Conservation (phyloP, 768 basidiomycete genomes). For the Xerocomellus dryophilus region DNA sequence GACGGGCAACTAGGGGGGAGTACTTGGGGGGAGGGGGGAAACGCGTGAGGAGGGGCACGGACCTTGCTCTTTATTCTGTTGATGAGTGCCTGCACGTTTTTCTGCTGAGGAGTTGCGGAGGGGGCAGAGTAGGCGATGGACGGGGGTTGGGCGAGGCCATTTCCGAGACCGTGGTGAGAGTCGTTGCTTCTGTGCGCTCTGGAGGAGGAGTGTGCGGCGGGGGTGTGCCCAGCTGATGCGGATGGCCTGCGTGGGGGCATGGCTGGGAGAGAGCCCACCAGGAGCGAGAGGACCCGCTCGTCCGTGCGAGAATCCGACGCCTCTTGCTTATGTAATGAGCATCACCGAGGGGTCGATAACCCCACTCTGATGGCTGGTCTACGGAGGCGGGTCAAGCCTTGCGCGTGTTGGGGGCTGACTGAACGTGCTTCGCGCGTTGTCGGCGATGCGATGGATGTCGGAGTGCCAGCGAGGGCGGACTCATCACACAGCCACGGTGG, state of each 20-base stretch:
- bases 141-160: slow-evolving; percentile 32
- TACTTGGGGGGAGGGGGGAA: neutral
- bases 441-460: neutral
- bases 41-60: slow-evolving; percentile 14
- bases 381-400: neutral
- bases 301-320: slow-evolving; percentile 22
- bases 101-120: slow-evolving; percentile 66
- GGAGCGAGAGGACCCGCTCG: slow-evolving; percentile 16
- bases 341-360: neutral
- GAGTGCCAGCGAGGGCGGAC: neutral
- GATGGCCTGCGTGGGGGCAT: slow-evolving; percentile 62
- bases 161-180: slow-evolving; percentile 46
- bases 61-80: slow-evolving; percentile 82
- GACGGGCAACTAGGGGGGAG: slow-evolving; percentile 64
- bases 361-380: too few species aligned
- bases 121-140: slow-evolving; percentile 38
- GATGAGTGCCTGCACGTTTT: slow-evolving; percentile 76
- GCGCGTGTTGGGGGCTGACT: neutral
- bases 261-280: slow-evolving; percentile 23
- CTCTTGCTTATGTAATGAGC: slow-evolving; percentile 23
- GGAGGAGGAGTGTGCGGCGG: slow-evolving; percentile 35
- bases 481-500: slow-evolving; percentile 38
- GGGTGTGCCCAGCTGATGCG: slow-evolving; percentile 47
- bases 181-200: slow-evolving; percentile 64
- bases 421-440: neutral